phyloP scores from a whole-genome alignment of 225 moss, liverwort and hornwort species.

The Polytrichum formosum region DNA sequence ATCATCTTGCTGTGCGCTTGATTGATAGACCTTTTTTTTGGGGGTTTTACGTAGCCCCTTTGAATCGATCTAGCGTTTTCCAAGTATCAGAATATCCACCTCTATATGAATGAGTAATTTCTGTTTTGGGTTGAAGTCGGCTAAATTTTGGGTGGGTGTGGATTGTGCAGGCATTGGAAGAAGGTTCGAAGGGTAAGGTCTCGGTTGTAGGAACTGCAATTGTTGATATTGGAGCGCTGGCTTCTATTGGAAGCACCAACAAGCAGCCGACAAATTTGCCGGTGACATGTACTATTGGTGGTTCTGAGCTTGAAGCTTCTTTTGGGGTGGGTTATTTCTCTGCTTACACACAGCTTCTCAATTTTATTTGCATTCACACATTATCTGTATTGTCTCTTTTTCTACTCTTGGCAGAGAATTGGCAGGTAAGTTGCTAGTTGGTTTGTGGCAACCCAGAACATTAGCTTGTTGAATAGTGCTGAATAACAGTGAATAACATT shows the following conservation, averaged over 20 bases:
- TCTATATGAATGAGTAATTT: neutral
- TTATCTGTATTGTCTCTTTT: too few relatives aligned
- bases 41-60: neutral
- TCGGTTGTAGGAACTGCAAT: constrained; percentile 51
- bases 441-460: too few relatives aligned
- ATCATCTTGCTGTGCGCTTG: too few relatives aligned
- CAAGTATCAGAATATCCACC: neutral
- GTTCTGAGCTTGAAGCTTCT: constrained; percentile 32
- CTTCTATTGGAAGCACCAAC: constrained; percentile 32
- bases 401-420: too few relatives aligned
- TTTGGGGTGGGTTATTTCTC: constrained; percentile 28
- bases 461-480: too few relatives aligned
- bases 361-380: too few relatives aligned
- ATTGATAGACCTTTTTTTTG: too few relatives aligned
- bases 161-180: constrained; percentile 40
- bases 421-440: too few relatives aligned
- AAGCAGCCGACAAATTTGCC: constrained; percentile 42
- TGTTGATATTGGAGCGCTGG: constrained; percentile 46
- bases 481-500: too few relatives aligned
- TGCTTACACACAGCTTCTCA: too few relatives aligned
- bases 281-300: constrained; percentile 34
- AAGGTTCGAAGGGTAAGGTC: constrained; percentile 36
- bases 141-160: neutral
- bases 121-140: neutral
- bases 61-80: neutral